phyloP scores from a whole-genome alignment of 805 yeast species.

The Myxozyma lipomycoides region DNA sequence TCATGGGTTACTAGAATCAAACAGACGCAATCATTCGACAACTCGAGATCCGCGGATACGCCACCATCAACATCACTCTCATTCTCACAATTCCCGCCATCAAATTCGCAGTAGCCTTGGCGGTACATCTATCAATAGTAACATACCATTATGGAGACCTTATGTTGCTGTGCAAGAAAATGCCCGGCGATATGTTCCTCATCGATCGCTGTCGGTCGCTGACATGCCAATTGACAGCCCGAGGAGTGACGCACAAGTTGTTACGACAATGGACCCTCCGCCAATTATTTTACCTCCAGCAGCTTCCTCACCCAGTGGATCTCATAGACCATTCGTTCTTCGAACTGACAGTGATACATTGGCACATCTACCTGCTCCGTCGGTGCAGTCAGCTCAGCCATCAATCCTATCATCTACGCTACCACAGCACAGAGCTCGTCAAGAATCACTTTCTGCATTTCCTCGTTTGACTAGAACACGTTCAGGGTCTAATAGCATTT shows the following conservation, averaged over 20 bases:
- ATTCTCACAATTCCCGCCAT: conserved; percentile 1
- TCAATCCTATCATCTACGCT: not conserved
- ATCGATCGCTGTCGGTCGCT: not conserved
- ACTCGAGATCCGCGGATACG: not conserved
- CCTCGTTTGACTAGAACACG: not conserved
- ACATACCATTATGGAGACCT: not conserved
- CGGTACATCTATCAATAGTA: not conserved
- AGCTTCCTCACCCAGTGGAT: not conserved
- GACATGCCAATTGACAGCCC: not conserved
- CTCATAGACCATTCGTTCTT: not conserved
- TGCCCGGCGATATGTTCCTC: not conserved
- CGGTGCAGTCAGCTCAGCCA: not conserved
- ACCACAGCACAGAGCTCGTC: not conserved
- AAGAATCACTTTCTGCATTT: not conserved
- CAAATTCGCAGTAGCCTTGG: not conserved
- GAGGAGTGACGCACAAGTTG: not conserved
- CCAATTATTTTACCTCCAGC: not conserved
- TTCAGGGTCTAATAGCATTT: not conserved
- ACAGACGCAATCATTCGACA: not conserved
- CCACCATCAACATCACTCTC: conserved; percentile 2
- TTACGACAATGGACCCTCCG: not conserved
- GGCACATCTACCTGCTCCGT: not conserved
- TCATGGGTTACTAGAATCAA: conserved; percentile 1
- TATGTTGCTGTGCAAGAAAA: not conserved
- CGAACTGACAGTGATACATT: not conserved